These are phyloP conservation scores for Margaritispora aquatica DNA, from an alignment of 495 filamentous ascomycete genomes.

Conservation along the genomic window DNA sequence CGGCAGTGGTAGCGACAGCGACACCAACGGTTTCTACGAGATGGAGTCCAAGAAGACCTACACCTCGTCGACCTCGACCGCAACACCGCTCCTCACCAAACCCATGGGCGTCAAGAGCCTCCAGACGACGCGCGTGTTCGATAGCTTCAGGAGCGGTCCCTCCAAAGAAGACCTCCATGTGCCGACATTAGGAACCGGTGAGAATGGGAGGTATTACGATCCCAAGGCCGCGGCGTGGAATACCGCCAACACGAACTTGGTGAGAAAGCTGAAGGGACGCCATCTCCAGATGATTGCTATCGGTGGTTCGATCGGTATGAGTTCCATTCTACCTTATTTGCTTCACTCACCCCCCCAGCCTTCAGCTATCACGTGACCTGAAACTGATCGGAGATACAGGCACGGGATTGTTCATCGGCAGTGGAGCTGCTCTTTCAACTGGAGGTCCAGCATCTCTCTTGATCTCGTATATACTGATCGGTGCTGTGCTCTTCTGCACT, in stretches of 20 bases:
- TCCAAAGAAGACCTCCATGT: background rate
- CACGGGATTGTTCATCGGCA: constrained; percentile 87
- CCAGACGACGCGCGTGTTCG: constrained; percentile 15
- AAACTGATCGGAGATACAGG: constrained; percentile 39
- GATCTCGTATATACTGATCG: constrained; percentile 79
- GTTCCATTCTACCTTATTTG: too few species aligned
- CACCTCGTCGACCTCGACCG: constrained; percentile 12
- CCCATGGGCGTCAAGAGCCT: constrained; percentile 11
- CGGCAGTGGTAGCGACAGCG: too few species aligned
- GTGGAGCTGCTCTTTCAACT: constrained; percentile 65
- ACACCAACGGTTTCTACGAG: constrained; percentile 7
- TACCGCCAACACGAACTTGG: constrained; percentile 71
- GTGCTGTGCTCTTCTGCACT: constrained; percentile 87
- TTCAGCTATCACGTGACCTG: background rate
- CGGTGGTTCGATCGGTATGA: constrained; percentile 91
- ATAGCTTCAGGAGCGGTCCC: constrained; percentile 19
- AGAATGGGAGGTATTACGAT: constrained; percentile 47
- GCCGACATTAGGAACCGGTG: background rate
- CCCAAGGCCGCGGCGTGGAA: constrained; percentile 65
- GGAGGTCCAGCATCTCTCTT: constrained; percentile 85
- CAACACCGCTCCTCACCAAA: constrained; percentile 13
- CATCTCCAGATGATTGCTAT: constrained; percentile 98
- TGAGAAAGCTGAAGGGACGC: constrained; percentile 70
- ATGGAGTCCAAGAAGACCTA: constrained; percentile 16
- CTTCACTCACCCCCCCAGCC: constrained; percentile 36